A percentile compares a stretch with the other conserved stretches of the same genome.
Conservation (phyloP, 768 basidiomycete genomes). For the Psilocybe cyanescens region DNA sequence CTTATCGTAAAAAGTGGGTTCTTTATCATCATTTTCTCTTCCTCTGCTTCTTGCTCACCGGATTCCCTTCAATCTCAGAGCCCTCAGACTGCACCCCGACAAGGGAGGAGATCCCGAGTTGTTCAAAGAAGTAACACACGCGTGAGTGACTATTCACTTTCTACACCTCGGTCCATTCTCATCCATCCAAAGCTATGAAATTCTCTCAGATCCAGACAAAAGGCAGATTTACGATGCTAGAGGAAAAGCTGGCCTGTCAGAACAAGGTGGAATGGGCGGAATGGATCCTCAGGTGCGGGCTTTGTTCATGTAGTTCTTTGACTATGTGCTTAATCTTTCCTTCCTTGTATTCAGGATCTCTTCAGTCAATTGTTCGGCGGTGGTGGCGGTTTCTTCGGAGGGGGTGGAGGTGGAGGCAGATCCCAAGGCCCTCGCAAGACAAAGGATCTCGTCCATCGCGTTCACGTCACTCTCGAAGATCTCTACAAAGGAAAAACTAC, state of each 20-base stretch:
- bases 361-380: conserved; percentile 95
- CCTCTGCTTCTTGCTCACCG: conserved; percentile 12
- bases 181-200: conserved; percentile 72
- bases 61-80: conserved; percentile 46
- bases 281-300: conserved; percentile 90
- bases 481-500: conserved; percentile 99
- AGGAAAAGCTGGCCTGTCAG: conserved; percentile 90
- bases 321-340: conserved; percentile 6
- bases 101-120: conserved; percentile 96
- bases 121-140: conserved; percentile 97
- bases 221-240: conserved; percentile 84
- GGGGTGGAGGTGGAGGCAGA: conserved; percentile 65
- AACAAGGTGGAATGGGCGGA: conserved; percentile 88
- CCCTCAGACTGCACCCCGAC: conserved; percentile 86
- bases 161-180: conserved; percentile 2
- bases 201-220: conserved; percentile 87
- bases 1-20: conserved; percentile 88
- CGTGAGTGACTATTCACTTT: conserved; percentile 57
- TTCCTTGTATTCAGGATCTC: conserved; percentile 63
- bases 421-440: conserved; percentile 85
- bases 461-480: conserved; percentile 96
- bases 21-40: conserved; percentile 2
- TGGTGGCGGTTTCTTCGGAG: conserved; percentile 82
- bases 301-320: conserved; percentile 7
- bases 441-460: conserved; percentile 97